Evolutionary conservation across 495 filamentous ascomycete genomes (phyloP), one percentile per base, ranked within the genome.

Genomic region (Paragyromitra xinjiangensis): DNA sequence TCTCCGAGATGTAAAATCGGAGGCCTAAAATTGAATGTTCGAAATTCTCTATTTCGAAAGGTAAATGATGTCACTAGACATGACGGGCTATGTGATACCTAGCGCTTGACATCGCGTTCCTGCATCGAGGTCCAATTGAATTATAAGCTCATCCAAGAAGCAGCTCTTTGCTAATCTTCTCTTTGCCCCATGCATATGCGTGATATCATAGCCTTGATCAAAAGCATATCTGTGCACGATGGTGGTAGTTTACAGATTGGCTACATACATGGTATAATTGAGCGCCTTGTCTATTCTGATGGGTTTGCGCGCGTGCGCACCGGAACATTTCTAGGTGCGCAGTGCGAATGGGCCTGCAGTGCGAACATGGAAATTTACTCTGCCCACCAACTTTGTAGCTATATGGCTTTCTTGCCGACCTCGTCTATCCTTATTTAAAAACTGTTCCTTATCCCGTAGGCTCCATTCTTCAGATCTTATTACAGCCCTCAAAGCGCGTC

Each of bases 261-360:
- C 24, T 37, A 63, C 37, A 22, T 63, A 37, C 6, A 39, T 58
- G 34, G 39, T 55, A 39, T 39, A 59, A 14, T 55, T 50, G 68
- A 50, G 45, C 19, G 42, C 39, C 39, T 69, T 69, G 66, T 58
- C 39, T 2, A 45, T 22, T 14, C 24, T 34, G 6, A 14, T 34
- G 67, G 19, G 40, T 67, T 14, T 53, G 66, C 51, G 37, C 39
- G 12, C 40, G 40, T 66, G 64, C 64, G 56, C 68, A 61, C 14
- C 19, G 53, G 59, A 69, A 69, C 67, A 34, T 59, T 6, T 44
- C n/a, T 9, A 39, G n/a, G 56, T 62, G 68, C 68, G 55, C 53
- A 62, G 59, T 62, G 59, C 59, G 59, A 39, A 58, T n/a, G 50
- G 11, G 0, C 44, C 29, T 34, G 29, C 29, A 34, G 65, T 68